Conservation (phyloP, 306 rosid genomes). For the Bauhinia variegata region DNA sequence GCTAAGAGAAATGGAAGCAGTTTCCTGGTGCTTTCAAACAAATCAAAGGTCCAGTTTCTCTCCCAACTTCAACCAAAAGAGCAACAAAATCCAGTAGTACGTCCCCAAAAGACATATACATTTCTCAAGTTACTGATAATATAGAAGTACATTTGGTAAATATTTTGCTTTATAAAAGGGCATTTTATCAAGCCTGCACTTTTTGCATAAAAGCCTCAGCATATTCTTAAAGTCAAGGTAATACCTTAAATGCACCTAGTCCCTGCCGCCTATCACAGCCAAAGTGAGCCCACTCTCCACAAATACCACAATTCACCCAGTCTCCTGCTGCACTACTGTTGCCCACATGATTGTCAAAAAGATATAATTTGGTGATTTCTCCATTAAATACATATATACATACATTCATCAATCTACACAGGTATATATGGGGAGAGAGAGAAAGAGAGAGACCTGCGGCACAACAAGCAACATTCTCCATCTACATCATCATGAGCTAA, state of each 20-base stretch:
- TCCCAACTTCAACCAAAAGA: too few species aligned
- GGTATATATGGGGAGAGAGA: neutral
- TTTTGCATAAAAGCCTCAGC: neutral
- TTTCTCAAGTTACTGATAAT: too few species aligned
- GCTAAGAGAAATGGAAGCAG: constrained; percentile 19
- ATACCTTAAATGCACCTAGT: constrained; percentile 87
- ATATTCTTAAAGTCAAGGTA: neutral
- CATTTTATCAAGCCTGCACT: constrained; percentile 12
- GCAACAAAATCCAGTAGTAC: too few species aligned
- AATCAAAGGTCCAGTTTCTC: too few species aligned
- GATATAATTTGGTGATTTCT: constrained; percentile 8
- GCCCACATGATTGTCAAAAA: constrained; percentile 32
- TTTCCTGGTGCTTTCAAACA: too few species aligned
- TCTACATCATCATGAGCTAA: constrained; percentile 95
- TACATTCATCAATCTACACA: neutral
- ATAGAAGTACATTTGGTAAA: too few species aligned
- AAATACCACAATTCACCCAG: constrained; percentile 95
- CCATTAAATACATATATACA: too few species aligned
- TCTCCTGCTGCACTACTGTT: constrained; percentile 98
- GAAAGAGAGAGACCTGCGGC: constrained; percentile 49
- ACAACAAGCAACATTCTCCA: constrained; percentile 92
- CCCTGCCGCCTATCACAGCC: constrained; percentile 97
- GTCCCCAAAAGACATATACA: too few species aligned
- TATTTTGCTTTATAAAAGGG: constrained; percentile 2
- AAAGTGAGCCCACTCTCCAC: constrained; percentile 99